These are phyloP conservation scores for Jacaranda mimosifolia DNA, from an alignment of 257 asterid genomes.

Conservation along the genomic window DNA sequence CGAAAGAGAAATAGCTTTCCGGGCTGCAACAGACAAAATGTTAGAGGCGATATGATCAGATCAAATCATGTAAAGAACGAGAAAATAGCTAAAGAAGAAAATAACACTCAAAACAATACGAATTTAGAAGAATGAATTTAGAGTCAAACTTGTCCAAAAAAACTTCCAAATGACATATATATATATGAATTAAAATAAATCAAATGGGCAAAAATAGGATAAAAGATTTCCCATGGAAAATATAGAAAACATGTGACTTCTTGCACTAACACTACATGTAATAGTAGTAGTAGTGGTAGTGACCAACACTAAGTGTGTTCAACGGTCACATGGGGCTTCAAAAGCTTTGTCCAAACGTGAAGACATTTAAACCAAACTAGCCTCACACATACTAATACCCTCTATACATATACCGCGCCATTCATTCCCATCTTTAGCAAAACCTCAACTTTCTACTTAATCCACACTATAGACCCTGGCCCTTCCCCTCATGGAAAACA, in stretches of 20 bases:
- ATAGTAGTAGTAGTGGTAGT: slow-evolving; percentile 21
- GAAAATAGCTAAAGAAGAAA: not conserved
- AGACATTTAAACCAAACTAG: slow-evolving; percentile 67
- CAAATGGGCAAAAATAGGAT: slow-evolving; percentile 41
- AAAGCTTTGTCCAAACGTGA: slow-evolving; percentile 72
- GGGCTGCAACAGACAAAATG: too few species aligned
- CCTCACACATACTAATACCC: slow-evolving; percentile 39
- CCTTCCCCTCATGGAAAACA: slow-evolving; percentile 62
- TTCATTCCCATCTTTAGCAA: slow-evolving; percentile 34
- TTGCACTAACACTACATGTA: slow-evolving; percentile 26
- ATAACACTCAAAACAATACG: too few species aligned
- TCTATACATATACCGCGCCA: slow-evolving; percentile 72
- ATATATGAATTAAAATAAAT: too few species aligned
- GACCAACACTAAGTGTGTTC: slow-evolving; percentile 32
- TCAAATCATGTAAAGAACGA: too few species aligned
- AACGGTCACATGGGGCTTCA: slow-evolving; percentile 75
- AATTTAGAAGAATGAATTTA: too few species aligned
- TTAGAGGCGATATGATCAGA: too few species aligned
- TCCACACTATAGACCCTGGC: slow-evolving; percentile 23
- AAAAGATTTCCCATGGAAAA: not conserved
- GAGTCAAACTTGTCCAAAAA: too few species aligned
- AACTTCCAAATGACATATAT: too few species aligned
- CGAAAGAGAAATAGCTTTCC: too few species aligned
- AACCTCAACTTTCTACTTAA: slow-evolving; percentile 28
- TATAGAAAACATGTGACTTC: slow-evolving; percentile 42